Base-by-base conservation (phyloP, 768 basidiomycete species). In the Termitomyces sp. region DNA sequence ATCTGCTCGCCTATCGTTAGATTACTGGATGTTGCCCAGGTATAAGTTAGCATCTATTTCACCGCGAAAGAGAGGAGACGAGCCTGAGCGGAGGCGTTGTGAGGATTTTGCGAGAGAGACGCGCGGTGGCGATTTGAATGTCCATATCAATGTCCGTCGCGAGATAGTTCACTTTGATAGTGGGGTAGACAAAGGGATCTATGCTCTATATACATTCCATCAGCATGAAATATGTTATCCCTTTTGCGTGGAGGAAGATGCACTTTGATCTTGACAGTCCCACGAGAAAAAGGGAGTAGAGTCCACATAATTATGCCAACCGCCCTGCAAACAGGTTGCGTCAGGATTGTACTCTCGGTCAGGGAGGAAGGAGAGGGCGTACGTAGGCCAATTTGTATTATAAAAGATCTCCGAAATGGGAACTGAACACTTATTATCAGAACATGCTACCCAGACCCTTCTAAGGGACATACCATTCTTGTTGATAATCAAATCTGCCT, bases 261-360 rank as follows among this genome's bases (percentile, higher is more conserved):
- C 37, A 80, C 79, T 7, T 67, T 75, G 61, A 82, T 77, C 49
- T 68, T 69, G 30, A 82, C 77, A n/a, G 63, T 73, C 7, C 82
- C 82, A 26, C 81, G 68, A 65, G 77, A 77, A 68, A 82, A 83
- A 1, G 81, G 81, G 4, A 84, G 71, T 17, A 84, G 71, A 53
- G 75, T 74, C 81, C 82, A 84, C 67, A 76, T 72, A 55, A 73
- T 70, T 50, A 83, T 74, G 1, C 81, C 81, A 15, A 82, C 56
- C 9, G 67, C 72, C 49, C 77, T 79, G 53, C 21, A 54, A 2
- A 8, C 9, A 17, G 17, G 9, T 31, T 19, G 17, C 41, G 6
- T 19, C 35, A 56, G 35, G 21, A 50, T 28, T 5, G 30, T 28
- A 43, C 31, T 17, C 56, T 53, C 7, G 19, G 10, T 38, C 12